Conservation (phyloP, 371 early-diverging fungal species). For the Zychaea mexicana region DNA sequence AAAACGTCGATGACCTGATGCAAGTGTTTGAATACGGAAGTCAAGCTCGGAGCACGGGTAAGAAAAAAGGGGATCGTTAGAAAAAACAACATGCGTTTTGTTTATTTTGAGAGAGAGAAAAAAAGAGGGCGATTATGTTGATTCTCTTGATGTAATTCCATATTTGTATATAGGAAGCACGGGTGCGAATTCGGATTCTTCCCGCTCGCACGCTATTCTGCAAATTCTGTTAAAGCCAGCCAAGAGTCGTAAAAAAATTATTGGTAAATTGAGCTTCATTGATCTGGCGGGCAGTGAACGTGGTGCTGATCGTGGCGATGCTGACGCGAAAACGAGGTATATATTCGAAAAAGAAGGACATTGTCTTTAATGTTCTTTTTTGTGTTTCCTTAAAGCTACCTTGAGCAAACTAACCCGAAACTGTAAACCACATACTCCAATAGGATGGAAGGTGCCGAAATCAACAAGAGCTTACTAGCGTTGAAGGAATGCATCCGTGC, state of each 20-base stretch:
- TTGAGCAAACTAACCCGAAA: no score
- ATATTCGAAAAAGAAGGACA: not conserved
- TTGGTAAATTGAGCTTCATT: slow-evolving; percentile 87
- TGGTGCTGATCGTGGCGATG: slow-evolving; percentile 94
- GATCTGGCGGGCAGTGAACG: slow-evolving; percentile 98
- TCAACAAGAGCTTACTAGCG: slow-evolving; percentile 97
- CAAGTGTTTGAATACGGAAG: slow-evolving; percentile 92
- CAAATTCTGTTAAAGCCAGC: slow-evolving; percentile 84
- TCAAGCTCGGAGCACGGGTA: slow-evolving; percentile 85
- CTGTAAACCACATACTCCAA: no score
- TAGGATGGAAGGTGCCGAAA: slow-evolving; percentile 97
- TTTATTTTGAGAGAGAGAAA: slow-evolving; percentile 5
- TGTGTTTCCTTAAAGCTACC: no score
- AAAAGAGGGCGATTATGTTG: no score
- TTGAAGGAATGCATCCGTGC: slow-evolving; percentile 98
- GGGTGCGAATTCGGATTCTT: slow-evolving; percentile 95
- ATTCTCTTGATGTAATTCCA: no score
- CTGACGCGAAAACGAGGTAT: slow-evolving; percentile 82
- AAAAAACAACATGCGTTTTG: not conserved
- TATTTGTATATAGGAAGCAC: slow-evolving; percentile 66
- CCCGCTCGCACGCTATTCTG: slow-evolving; percentile 96
- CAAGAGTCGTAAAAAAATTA: slow-evolving; percentile 59
- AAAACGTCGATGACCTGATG: slow-evolving; percentile 80
- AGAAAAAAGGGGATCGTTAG: no score
- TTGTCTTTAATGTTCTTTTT: no score